Conservation (phyloP, 345 rosid genomes). For the Excoecaria cochinchinensis region DNA sequence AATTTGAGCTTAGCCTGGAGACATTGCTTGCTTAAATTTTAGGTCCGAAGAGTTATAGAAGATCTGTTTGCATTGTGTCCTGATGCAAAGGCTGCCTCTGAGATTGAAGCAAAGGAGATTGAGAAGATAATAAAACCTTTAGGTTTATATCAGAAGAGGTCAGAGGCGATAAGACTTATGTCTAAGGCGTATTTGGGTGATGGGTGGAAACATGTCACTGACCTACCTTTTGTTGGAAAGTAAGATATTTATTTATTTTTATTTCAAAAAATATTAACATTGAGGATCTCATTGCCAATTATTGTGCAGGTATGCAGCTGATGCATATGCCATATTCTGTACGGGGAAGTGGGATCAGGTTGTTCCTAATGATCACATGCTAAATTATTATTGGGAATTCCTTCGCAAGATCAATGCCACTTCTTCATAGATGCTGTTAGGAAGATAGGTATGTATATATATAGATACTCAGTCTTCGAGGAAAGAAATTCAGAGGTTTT, state of each 20-base stretch:
- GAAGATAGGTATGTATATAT: too few species aligned
- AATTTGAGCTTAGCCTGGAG: too few species aligned
- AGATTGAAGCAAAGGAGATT: constrained; percentile 40
- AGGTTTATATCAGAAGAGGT: constrained; percentile 30
- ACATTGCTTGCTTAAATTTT: too few species aligned
- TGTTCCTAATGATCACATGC: constrained; percentile 63
- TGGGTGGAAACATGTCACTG: constrained; percentile 75
- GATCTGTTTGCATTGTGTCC: constrained; percentile 60
- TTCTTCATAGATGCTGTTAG: too few species aligned
- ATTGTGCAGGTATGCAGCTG: constrained; percentile 72
- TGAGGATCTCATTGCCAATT: too few species aligned
- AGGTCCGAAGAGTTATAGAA: constrained; percentile 37
- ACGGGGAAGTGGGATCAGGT: constrained; percentile 74
- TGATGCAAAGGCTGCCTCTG: constrained; percentile 57
- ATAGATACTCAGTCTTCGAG: too few species aligned
- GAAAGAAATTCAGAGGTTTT: too few species aligned
- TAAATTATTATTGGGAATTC: constrained; percentile 69
- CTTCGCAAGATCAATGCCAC: constrained; percentile 17
- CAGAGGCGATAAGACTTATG: constrained; percentile 50
- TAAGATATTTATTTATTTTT: too few species aligned
- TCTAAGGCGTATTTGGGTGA: constrained; percentile 65
- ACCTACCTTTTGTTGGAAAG: constrained; percentile 77
- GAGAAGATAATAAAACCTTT: constrained; percentile 12
- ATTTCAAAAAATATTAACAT: too few species aligned
- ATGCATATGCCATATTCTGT: constrained; percentile 88